Evolutionary conservation across 768 basidiomycete species (phyloP).

Genomic region (Pisolithus sp.): DNA sequence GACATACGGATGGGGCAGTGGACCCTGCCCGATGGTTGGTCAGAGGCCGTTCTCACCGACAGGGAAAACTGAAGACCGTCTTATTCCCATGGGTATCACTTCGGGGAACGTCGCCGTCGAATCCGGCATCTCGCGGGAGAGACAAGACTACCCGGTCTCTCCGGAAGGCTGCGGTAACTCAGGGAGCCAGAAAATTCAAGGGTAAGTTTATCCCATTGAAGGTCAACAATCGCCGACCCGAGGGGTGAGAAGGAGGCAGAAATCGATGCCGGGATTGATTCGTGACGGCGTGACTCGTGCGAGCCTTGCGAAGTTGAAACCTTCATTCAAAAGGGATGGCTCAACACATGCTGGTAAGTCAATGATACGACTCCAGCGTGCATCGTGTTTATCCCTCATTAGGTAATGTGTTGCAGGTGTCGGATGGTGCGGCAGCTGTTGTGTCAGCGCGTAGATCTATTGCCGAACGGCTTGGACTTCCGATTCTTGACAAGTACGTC

Average conservation of each 20-base stretch:
- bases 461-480: constrained; percentile 78
- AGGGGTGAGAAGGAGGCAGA: constrained; percentile 64
- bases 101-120: constrained; percentile 88
- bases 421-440: constrained; percentile 90
- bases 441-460: constrained; percentile 73
- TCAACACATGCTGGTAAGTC: constrained; percentile 63
- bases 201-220: constrained; percentile 80
- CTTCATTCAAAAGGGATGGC: constrained; percentile 75
- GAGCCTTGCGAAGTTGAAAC: constrained; percentile 73
- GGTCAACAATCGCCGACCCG: constrained; percentile 58
- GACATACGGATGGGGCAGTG: constrained; percentile 68
- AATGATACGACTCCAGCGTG: neutral
- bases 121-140: constrained; percentile 63
- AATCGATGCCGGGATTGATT: constrained; percentile 77
- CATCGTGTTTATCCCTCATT: neutral
- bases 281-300: constrained; percentile 78
- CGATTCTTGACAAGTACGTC: constrained; percentile 82
- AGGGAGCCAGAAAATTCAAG: constrained; percentile 76
- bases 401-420: constrained; percentile 85
- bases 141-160: constrained; percentile 82
- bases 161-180: constrained; percentile 76
- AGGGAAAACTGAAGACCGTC: constrained; percentile 71
- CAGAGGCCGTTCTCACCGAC: constrained; percentile 58
- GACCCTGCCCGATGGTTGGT: constrained; percentile 51
- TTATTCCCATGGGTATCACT: constrained; percentile 88